phyloP scores from a whole-genome alignment of 176 grass and related monocot species.

The Saccharum officinarum region DNA sequence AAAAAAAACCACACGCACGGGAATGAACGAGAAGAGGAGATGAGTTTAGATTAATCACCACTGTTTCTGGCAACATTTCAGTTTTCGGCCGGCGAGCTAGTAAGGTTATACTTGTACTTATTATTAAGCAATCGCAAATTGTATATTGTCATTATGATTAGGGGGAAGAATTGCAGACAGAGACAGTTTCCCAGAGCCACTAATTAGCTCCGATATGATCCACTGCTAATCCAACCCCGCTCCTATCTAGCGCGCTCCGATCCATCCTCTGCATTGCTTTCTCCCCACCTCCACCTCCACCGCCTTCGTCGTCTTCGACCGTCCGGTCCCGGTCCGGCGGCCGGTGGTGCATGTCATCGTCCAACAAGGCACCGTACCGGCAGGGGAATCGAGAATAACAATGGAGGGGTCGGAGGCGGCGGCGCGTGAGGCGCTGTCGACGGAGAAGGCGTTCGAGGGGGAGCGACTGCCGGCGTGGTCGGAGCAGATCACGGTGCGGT shows the following conservation, averaged over 20 bases:
- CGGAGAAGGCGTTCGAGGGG: constrained; percentile 63
- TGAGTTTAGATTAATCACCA: background rate
- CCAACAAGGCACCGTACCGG: background rate
- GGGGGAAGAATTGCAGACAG: background rate
- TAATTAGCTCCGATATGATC: background rate
- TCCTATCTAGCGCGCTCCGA: background rate
- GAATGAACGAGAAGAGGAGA: background rate
- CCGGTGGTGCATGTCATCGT: background rate
- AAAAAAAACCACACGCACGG: background rate
- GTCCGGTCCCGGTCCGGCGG: background rate
- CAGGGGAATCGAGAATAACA: background rate
- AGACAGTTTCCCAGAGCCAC: constrained; percentile 2
- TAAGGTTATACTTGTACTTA: background rate
- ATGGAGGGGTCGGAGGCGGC: background rate
- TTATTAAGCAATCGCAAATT: background rate
- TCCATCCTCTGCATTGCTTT: background rate
- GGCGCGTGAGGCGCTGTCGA: constrained; percentile 41
- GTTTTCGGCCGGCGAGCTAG: background rate
- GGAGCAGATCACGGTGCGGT: constrained; percentile 65
- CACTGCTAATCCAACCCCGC: background rate
- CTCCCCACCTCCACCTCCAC: background rate
- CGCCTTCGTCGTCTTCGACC: background rate
- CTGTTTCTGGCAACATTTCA: background rate
- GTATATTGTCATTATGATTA: background rate
- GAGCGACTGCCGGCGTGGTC: constrained; percentile 59